Conservation (phyloP, 2,329 filamentous ascomycete genomes). For the Xylariaceae sp. region DNA sequence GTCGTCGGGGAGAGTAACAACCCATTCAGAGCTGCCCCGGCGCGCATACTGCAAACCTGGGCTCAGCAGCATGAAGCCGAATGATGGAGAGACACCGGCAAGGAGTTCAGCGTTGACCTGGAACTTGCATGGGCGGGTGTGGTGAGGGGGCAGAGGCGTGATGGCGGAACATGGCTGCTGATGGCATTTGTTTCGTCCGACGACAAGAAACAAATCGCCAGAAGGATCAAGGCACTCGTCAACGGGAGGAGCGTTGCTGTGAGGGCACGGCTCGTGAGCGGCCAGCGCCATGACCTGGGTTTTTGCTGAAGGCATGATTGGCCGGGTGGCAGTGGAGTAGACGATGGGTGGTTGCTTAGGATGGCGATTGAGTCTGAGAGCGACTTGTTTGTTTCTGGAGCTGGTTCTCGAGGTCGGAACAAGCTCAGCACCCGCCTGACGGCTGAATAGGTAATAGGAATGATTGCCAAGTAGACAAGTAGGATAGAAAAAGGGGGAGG, state of each 20-base stretch:
- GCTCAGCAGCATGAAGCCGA: conserved; percentile 8
- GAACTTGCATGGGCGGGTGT: conserved; percentile 2
- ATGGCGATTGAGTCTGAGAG: too few species aligned
- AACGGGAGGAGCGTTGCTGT: not conserved
- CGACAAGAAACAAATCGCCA: conserved; percentile 13
- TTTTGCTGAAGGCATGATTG: too few species aligned
- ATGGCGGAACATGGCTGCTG: not conserved
- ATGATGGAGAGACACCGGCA: conserved; percentile 8
- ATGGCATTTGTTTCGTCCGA: conserved; percentile 10
- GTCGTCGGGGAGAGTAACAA: conserved; percentile 11
- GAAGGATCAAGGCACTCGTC: not conserved
- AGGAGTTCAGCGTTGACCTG: conserved; percentile 7
- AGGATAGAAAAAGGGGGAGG: too few species aligned
- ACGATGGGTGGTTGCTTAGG: too few species aligned
- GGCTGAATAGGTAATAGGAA: too few species aligned
- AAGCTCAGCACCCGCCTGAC: too few species aligned
- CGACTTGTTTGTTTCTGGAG: too few species aligned
- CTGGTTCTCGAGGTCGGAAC: too few species aligned
- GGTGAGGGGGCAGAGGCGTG: not conserved
- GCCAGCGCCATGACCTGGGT: too few species aligned
- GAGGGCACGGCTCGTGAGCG: not conserved
- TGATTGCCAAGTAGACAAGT: too few species aligned
- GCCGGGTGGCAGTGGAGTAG: too few species aligned
- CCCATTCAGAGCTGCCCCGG: conserved; percentile 3
- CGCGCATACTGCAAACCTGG: not conserved